Evolutionary conservation across 805 yeast genomes (phyloP).

Genomic region (Ogataea thermomethanolica): DNA sequence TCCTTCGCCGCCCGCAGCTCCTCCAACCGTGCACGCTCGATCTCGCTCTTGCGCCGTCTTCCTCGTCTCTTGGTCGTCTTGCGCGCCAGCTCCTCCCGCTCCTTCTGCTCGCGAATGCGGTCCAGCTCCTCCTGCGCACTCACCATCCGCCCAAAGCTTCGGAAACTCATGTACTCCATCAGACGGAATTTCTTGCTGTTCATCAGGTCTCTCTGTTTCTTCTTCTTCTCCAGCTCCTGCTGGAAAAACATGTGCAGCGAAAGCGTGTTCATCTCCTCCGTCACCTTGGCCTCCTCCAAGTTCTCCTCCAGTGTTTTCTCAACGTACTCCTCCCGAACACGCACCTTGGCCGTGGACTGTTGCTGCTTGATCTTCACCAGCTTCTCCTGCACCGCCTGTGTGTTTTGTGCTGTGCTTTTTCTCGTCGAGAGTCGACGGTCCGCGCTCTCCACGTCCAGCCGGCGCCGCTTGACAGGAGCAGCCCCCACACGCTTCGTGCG

Average conservation of each 20-base stretch:
- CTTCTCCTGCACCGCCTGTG: conserved; percentile 70
- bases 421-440: conserved; percentile 74
- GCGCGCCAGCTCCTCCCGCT: conserved; percentile 34
- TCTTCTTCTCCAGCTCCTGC: conserved; percentile 78
- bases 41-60: conserved; percentile 36
- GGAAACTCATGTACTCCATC: conserved; percentile 53
- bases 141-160: conserved; percentile 46
- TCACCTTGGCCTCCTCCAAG: conserved; percentile 78
- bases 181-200: conserved; percentile 62
- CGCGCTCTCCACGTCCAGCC: conserved; percentile 25
- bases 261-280: conserved; percentile 71
- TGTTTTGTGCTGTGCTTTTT: conserved; percentile 70
- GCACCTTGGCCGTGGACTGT: conserved; percentile 29
- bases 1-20: conserved; percentile 34
- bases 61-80: conserved; percentile 37
- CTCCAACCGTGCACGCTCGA: conserved; percentile 36
- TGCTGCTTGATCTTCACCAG: conserved; percentile 66
- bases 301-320: conserved; percentile 68
- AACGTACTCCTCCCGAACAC: conserved; percentile 35
- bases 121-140: conserved; percentile 64
- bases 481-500: conserved; percentile 28
- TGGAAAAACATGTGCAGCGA: conserved; percentile 78
- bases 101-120: conserved; percentile 35
- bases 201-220: conserved; percentile 69
- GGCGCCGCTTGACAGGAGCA: conserved; percentile 22